A percentile compares a stretch with the other conserved stretches of the same genome.
These are phyloP conservation scores for Phytophthora pinifolia DNA, from an alignment of 352 stramenopile species.

Conservation along the genomic window DNA sequence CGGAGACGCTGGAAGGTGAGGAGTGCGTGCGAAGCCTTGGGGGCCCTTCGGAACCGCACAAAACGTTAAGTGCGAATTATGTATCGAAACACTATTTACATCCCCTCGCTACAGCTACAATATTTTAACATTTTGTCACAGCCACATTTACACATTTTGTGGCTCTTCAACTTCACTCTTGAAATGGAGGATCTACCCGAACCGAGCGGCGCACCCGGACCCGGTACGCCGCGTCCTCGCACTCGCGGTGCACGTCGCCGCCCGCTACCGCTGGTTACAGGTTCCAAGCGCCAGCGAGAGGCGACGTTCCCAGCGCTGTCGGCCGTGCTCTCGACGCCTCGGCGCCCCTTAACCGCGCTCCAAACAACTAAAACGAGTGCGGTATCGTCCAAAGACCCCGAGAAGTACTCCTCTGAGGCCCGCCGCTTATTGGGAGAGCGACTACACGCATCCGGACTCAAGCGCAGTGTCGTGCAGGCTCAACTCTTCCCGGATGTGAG, in stretches of 20 bases:
- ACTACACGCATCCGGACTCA: constrained; percentile 59
- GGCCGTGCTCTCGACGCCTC: constrained; percentile 10
- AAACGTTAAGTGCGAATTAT: background rate
- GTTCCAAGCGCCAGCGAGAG: background rate
- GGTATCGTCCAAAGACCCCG: background rate
- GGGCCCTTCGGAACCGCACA: constrained; percentile 18
- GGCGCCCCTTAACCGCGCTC: constrained; percentile 4
- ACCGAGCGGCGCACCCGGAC: constrained; percentile 9
- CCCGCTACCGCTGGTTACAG: background rate
- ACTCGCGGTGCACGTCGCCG: constrained; percentile 38
- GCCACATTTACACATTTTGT: constrained; percentile 2
- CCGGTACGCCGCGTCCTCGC: constrained; percentile 23
- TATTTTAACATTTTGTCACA: background rate
- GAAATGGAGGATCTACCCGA: constrained; percentile 26
- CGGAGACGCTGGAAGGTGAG: constrained; percentile 9
- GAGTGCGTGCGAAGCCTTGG: too few species aligned
- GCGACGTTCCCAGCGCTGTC: constrained; percentile 20
- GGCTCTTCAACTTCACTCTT: too few species aligned
- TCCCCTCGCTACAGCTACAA: background rate
- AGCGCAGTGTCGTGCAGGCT: constrained; percentile 56
- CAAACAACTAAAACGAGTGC: constrained; percentile 1
- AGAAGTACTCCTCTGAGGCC: too few species aligned
- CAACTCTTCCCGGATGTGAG: constrained; percentile 40
- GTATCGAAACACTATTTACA: background rate
- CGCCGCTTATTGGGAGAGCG: constrained; percentile 33